A percentile compares a stretch with the other conserved stretches of the same genome.
Evolutionary conservation across 768 basidiomycete genomes (phyloP).

Genomic region (Punctularia strigosozonata): DNA sequence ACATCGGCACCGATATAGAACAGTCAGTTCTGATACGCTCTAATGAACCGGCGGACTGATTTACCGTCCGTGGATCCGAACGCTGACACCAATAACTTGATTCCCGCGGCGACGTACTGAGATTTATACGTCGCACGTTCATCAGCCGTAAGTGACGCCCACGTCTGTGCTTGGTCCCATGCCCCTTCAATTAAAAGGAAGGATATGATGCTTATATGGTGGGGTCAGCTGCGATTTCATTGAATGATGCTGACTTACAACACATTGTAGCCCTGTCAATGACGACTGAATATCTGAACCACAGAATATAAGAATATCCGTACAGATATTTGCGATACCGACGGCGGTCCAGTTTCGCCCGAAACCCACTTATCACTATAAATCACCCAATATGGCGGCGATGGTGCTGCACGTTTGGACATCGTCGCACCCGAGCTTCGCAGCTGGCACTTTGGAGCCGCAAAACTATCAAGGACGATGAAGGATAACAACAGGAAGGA

Average conservation of each 20-base stretch:
- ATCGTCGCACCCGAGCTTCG: no score
- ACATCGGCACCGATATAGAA: no score
- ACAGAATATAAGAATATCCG: no score
- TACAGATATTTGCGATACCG: no score
- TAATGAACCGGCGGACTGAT: no score
- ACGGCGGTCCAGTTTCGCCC: conserved; percentile 26
- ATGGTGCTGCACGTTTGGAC: no score
- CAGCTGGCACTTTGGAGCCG: no score
- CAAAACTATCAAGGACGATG: no score
- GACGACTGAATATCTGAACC: no score
- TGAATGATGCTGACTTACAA: conserved; percentile 13
- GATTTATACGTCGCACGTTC: conserved; percentile 30
- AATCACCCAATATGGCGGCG: no score
- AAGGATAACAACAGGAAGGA: no score
- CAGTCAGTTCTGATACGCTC: no score
- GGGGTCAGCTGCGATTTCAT: background rate
- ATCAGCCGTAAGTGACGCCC: conserved; percentile 25
- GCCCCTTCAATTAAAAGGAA: conserved; percentile 31
- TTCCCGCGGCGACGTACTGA: conserved; percentile 42
- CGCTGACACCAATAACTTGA: conserved; percentile 43
- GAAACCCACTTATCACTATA: conserved; percentile 26
- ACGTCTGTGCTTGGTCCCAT: conserved; percentile 33
- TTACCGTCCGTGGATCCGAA: conserved; percentile 39
- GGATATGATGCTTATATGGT: conserved; percentile 21
- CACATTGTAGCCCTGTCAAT: conserved; percentile 26